phyloP scores from a whole-genome alignment of 2,329 filamentous ascomycete genomes.

The Cercospora sesami region DNA sequence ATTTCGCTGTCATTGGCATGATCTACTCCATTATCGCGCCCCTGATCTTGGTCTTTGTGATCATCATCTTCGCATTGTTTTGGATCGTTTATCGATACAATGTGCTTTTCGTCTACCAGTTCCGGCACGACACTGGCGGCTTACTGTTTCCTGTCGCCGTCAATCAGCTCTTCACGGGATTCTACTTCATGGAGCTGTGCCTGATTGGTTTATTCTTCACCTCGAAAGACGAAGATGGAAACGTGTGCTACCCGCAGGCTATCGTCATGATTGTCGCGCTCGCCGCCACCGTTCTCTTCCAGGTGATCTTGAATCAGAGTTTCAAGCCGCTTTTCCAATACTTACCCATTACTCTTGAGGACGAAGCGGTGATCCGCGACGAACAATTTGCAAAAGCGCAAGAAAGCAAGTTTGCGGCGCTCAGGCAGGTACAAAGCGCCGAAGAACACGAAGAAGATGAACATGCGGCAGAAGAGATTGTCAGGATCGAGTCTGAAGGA shows the following conservation, averaged over 20 bases:
- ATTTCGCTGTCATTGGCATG: slow-evolving; percentile 84
- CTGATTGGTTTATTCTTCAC: slow-evolving; percentile 89
- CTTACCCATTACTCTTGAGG: slow-evolving; percentile 90
- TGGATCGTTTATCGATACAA: slow-evolving; percentile 98
- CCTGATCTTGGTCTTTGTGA: slow-evolving; percentile 86
- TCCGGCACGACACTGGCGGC: slow-evolving; percentile 86
- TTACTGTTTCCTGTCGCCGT: slow-evolving; percentile 88
- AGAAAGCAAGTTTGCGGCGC: slow-evolving; percentile 36
- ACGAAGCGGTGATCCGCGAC: slow-evolving; percentile 89
- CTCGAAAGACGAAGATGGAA: slow-evolving; percentile 55
- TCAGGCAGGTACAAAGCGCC: slow-evolving; percentile 24
- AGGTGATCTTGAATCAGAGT: slow-evolving; percentile 75
- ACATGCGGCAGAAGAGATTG: slow-evolving; percentile 29
- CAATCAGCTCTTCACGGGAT: slow-evolving; percentile 90
- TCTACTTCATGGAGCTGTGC: slow-evolving; percentile 93
- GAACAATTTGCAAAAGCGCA: slow-evolving; percentile 79
- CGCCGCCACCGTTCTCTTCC: slow-evolving; percentile 72
- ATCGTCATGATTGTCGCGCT: slow-evolving; percentile 79
- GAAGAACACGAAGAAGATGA: slow-evolving; percentile 36
- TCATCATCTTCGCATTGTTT: slow-evolving; percentile 85
- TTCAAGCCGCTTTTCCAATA: slow-evolving; percentile 86
- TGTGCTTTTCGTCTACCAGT: slow-evolving; percentile 90
- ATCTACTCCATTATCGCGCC: slow-evolving; percentile 89
- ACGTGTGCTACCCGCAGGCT: slow-evolving; percentile 71
- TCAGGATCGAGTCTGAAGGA: slow-evolving; percentile 11